phyloP scores from a whole-genome alignment of 495 filamentous ascomycete genomes.

The Aspergillus indologenus region DNA sequence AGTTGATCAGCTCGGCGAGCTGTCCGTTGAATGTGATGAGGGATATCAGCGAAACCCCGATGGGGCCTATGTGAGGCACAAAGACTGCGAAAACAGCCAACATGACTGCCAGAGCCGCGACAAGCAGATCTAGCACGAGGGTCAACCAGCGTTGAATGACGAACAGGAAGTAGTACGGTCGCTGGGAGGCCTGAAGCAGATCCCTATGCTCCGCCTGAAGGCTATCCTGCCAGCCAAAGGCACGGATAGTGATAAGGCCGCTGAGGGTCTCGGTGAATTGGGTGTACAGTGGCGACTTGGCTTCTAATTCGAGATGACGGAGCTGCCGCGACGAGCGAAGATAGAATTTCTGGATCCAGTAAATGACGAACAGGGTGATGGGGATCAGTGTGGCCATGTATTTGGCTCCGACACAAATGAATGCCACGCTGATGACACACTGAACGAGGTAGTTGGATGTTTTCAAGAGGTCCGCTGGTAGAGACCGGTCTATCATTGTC shows the following conservation, averaged over 20 bases:
- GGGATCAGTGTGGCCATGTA: neutral
- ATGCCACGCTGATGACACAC: neutral
- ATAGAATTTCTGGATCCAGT: neutral
- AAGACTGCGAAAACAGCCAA: neutral
- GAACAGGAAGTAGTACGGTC: neutral
- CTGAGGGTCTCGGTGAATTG: neutral
- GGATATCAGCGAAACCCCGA: neutral
- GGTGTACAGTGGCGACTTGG: neutral
- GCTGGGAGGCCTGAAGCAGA: neutral
- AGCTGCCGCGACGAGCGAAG: neutral
- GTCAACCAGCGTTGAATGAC: neutral
- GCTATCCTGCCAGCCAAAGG: neutral
- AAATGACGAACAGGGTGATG: neutral
- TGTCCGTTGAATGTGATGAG: neutral
- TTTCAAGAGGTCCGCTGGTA: neutral
- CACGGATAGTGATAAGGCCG: neutral
- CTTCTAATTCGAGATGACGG: neutral
- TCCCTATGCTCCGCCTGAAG: neutral
- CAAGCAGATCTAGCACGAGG: neutral
- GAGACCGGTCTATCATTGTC: neutral
- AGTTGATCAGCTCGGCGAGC: neutral
- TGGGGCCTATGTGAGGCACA: neutral
- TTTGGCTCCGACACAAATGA: neutral
- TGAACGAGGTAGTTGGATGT: neutral
- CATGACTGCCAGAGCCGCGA: neutral